These are phyloP conservation scores for Lathyrus sativus DNA, from an alignment of 306 rosid species.

Conservation along the genomic window DNA sequence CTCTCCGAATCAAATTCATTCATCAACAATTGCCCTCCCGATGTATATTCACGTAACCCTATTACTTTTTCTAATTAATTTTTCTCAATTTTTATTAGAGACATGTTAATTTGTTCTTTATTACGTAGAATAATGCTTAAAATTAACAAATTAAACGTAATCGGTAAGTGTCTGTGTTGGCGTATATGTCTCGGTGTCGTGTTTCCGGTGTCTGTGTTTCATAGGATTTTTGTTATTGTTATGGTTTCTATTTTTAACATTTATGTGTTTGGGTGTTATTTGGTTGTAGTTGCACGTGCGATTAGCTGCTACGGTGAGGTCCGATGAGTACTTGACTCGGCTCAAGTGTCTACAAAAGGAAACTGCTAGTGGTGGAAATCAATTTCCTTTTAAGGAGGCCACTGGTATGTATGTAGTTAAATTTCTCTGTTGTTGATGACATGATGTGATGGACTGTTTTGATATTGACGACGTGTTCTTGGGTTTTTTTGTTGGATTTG, in stretches of 20 bases:
- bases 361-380: constrained; percentile 50
- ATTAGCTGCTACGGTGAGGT: constrained; percentile 67
- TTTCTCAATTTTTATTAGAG: neutral
- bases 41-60: constrained; percentile 46
- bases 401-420: constrained; percentile 67
- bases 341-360: constrained; percentile 63
- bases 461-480: constrained; percentile 15
- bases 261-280: constrained; percentile 20
- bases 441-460: constrained; percentile 6
- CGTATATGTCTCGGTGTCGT: neutral
- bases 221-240: neutral
- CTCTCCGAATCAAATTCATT: constrained; percentile 68
- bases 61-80: neutral
- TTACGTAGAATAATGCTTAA: no score
- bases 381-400: constrained; percentile 86
- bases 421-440: constrained; percentile 5
- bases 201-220: neutral
- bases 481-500: constrained; percentile 34
- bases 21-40: constrained; percentile 76
- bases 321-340: constrained; percentile 65
- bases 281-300: constrained; percentile 64
- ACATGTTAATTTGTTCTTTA: neutral
- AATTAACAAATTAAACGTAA: no score
- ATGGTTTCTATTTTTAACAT: neutral
- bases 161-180: no score